Evolutionary conservation across 805 yeast genomes (phyloP).

Genomic region (Cyberlindnera lachancei): DNA sequence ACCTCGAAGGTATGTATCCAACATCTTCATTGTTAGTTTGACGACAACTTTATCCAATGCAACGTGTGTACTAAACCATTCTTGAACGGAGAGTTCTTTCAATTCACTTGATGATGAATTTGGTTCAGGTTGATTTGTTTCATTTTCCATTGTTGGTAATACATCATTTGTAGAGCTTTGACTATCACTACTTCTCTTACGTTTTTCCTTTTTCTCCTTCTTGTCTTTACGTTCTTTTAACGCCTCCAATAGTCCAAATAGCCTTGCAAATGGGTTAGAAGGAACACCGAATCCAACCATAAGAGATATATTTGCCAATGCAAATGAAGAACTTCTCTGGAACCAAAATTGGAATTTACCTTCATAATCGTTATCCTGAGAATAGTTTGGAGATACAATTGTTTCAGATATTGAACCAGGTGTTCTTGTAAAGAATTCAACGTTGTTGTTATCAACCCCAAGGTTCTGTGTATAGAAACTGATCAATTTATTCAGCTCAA

Average conservation of each 20-base stretch:
- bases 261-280: constrained; percentile 65
- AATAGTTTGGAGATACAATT: constrained; percentile 10
- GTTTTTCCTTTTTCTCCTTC: constrained; percentile 54
- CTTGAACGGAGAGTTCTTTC: constrained; percentile 11
- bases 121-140: neutral
- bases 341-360: constrained; percentile 56
- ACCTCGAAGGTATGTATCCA: constrained; percentile 59
- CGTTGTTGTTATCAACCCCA: constrained; percentile 59
- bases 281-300: constrained; percentile 73
- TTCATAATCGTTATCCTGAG: constrained; percentile 20
- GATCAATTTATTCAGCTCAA: constrained; percentile 50
- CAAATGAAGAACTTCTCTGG: constrained; percentile 68
- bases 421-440: constrained; percentile 41
- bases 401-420: constrained; percentile 8
- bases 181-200: constrained; percentile 9
- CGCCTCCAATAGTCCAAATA: constrained; percentile 66
- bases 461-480: constrained; percentile 57
- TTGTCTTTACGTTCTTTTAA: constrained; percentile 64
- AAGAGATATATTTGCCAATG: constrained; percentile 68
- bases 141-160: constrained; percentile 2
- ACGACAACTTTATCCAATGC: constrained; percentile 45
- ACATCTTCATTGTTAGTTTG: constrained; percentile 61
- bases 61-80: constrained; percentile 54
- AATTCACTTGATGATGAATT: constrained; percentile 3
- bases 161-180: neutral